phyloP scores from a whole-genome alignment of 2,329 filamentous ascomycete genomes.

The Elsinoe perseae region DNA sequence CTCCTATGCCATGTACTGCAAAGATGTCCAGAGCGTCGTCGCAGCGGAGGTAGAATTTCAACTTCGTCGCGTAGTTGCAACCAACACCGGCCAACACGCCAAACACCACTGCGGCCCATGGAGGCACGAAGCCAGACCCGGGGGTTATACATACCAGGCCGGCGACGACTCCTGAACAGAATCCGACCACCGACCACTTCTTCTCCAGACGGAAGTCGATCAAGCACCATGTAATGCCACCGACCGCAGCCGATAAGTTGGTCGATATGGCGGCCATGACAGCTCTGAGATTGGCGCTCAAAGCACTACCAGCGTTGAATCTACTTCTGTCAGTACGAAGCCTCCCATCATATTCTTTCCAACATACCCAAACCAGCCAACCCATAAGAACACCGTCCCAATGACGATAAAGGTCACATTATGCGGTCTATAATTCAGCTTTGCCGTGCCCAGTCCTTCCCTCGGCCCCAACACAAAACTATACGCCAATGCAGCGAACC shows the following conservation, averaged over 20 bases:
- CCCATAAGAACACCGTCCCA: conserved; percentile 55
- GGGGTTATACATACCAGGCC: conserved; percentile 84
- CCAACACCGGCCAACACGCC: conserved; percentile 67
- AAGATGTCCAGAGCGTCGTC: conserved; percentile 88
- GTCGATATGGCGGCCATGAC: conserved; percentile 83
- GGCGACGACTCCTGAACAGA: conserved; percentile 83
- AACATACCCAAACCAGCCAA: conserved; percentile 74
- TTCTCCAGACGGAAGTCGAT: conserved; percentile 75
- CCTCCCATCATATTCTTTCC: background rate
- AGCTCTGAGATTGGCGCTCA: conserved; percentile 73
- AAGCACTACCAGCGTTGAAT: conserved; percentile 81
- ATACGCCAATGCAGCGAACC: conserved; percentile 76
- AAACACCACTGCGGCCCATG: conserved; percentile 75
- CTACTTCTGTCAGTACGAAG: conserved; percentile 55
- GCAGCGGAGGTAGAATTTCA: conserved; percentile 73
- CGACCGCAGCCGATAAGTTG: conserved; percentile 53
- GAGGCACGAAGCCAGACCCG: conserved; percentile 75
- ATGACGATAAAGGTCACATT: conserved; percentile 90
- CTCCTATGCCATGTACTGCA: conserved; percentile 71
- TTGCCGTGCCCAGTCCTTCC: conserved; percentile 74
- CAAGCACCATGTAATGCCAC: background rate
- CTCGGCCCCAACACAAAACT: conserved; percentile 86
- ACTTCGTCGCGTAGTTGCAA: conserved; percentile 84
- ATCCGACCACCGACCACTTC: conserved; percentile 53
- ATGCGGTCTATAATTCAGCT: conserved; percentile 85